phyloP scores from a whole-genome alignment of 352 stramenopile genomes.

The Pythium utonaiense region DNA sequence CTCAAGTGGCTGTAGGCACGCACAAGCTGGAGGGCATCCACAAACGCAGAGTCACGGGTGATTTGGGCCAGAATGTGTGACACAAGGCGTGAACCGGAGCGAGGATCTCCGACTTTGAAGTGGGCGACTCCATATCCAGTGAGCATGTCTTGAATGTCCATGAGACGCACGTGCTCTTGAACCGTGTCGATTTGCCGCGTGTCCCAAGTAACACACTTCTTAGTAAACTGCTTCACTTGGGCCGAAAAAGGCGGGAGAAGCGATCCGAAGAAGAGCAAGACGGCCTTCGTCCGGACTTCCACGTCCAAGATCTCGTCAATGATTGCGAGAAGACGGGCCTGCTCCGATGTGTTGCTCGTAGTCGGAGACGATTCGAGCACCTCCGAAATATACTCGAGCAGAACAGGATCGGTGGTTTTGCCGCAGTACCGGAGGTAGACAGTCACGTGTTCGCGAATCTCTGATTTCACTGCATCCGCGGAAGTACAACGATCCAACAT shows the following conservation, averaged over 20 bases:
- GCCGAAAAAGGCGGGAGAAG: conserved; percentile 53
- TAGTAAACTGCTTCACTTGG: conserved; percentile 44
- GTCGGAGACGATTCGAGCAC: conserved; percentile 17
- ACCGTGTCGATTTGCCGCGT: conserved; percentile 44
- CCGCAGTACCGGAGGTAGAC: conserved; percentile 47
- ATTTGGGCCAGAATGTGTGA: conserved; percentile 60
- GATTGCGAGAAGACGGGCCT: conserved; percentile 23
- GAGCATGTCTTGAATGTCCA: conserved; percentile 80
- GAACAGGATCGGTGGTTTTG: conserved; percentile 33
- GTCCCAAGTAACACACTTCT: conserved; percentile 34
- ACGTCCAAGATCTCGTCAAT: conserved; percentile 25
- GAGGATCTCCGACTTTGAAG: conserved; percentile 50
- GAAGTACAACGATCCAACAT: conserved; percentile 58
- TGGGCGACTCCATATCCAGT: conserved; percentile 50
- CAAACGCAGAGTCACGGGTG: conserved; percentile 35
- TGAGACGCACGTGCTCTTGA: conserved; percentile 58
- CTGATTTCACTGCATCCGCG: conserved; percentile 27
- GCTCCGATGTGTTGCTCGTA: conserved; percentile 16
- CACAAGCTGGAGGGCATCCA: conserved; percentile 58
- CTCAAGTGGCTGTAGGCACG: conserved; percentile 52
- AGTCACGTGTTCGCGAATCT: conserved; percentile 41
- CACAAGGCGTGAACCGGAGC: conserved; percentile 45
- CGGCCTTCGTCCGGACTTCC: conserved; percentile 19
- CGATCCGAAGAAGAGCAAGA: conserved; percentile 28
- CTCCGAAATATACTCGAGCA: conserved; percentile 30